Base-by-base conservation (phyloP, 2,329 filamentous ascomycete species). In the Furcasterigmium furcatum region DNA sequence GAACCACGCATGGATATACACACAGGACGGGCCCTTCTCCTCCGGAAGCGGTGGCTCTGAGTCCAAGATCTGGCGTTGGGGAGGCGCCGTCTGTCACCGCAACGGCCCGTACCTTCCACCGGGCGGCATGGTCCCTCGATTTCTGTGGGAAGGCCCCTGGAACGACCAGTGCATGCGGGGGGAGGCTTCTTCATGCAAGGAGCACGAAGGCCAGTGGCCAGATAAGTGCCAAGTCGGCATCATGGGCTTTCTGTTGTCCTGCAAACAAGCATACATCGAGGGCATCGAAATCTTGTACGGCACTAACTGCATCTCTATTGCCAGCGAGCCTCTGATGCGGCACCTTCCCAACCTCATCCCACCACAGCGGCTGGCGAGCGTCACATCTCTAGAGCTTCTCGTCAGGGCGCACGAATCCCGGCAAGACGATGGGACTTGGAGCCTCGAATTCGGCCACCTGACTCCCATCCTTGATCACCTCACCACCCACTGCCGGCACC, bases 211-310 rank as follows among this genome's bases (percentile, higher is more conserved):
- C 8, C n/a, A 9, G 20, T 53, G 46, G 46, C 46, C 50, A 6
- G 32, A 12, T 4, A 49, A 51, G n/a, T 54, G 51, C 45, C 48
- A 52, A 25, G 48, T 62, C 19, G 60, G 59, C 9, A 51, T 54
- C 20, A 56, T 60, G 52, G 59, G 58, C 18, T 62, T 58, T 58
- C 44, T 63, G n/a, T 38, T 61, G 24, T 45, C 52, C 6, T 61
- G 60, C 32, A 55, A 52, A 42, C 52, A 56, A 24, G 58, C 60
- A 22, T 63, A 60, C 46, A 21, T 50, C 41, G 60, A 62, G 24
- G 59, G 55, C 22, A 52, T 56, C 6, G 47, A 54, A 18, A 49
- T 59, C 21, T 42, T 63, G n/a, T 63, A 61, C 39, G 24, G 51
- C 20, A 56, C 59, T 10, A 64, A 62, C 46, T 50, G 47, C 5